phyloP scores from a whole-genome alignment of 257 asterid species.

The Henckelia pumila region DNA sequence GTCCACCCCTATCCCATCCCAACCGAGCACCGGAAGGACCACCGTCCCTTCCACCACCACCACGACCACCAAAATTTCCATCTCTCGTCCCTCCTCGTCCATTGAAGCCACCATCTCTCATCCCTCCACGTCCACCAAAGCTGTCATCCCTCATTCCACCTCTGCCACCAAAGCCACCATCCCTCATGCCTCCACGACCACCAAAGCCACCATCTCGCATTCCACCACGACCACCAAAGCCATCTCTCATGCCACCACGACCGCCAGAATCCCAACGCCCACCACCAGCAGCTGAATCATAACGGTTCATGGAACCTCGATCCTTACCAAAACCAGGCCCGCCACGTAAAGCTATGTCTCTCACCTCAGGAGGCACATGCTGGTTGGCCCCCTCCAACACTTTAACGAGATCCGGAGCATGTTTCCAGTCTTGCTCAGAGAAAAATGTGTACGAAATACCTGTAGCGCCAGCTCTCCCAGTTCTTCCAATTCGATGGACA shows the following conservation, averaged over 20 bases:
- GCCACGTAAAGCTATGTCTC: conserved; percentile 82
- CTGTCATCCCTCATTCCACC: conserved; percentile 63
- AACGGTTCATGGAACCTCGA: conserved; percentile 70
- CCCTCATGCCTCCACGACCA: conserved; percentile 69
- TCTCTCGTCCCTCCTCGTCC: conserved; percentile 58
- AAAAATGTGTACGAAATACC: conserved; percentile 81
- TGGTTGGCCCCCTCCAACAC: conserved; percentile 94
- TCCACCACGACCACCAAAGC: conserved; percentile 37
- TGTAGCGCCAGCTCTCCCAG: conserved; percentile 98
- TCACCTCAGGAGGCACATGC: conserved; percentile 76
- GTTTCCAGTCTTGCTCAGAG: conserved; percentile 94
- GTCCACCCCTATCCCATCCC: conserved; percentile 79
- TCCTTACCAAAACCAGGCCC: conserved; percentile 70
- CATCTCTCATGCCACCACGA: conserved; percentile 36
- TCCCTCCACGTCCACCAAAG: conserved; percentile 57
- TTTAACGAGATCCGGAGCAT: conserved; percentile 82
- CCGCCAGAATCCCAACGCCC: conserved; percentile 82
- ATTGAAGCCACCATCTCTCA: conserved; percentile 47
- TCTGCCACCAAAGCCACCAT: conserved; percentile 56
- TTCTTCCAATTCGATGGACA: conserved; percentile 96
- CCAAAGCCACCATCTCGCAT: conserved; percentile 45
- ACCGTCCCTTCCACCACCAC: conserved; percentile 57
- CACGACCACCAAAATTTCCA: conserved; percentile 53
- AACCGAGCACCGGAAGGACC: conserved; percentile 47
- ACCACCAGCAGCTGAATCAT: conserved; percentile 49